Percentiles rank a stretch among this genome's conserved stretches.
Evolutionary conservation across 768 basidiomycete species (phyloP).

Genomic region (Dacryopinax primogenitus): DNA sequence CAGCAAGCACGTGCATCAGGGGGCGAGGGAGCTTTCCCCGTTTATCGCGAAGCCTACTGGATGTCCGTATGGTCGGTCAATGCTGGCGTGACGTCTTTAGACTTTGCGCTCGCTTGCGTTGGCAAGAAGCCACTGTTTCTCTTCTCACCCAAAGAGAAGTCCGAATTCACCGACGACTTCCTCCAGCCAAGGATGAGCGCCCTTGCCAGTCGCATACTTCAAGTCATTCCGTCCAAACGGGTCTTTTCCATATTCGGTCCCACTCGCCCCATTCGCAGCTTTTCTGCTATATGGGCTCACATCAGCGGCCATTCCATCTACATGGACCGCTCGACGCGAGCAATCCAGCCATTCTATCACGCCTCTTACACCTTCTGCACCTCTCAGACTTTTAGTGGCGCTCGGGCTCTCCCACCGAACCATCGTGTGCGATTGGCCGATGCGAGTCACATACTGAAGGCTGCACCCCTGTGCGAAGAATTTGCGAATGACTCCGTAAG

Average conservation of each 20-base stretch:
- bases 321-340: constrained; percentile 23
- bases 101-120: neutral
- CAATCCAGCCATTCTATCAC: constrained; percentile 44
- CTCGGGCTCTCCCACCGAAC: constrained; percentile 23
- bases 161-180: neutral
- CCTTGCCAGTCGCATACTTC: neutral
- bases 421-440: constrained; percentile 37
- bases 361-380: constrained; percentile 50
- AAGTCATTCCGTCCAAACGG: neutral
- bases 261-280: constrained; percentile 34
- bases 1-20: neutral
- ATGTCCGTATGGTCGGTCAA: neutral
- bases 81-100: neutral
- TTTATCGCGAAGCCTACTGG: neutral
- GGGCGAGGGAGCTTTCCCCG: neutral
- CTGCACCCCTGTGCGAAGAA: constrained; percentile 39
- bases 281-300: constrained; percentile 39
- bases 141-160: neutral
- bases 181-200: constrained; percentile 3
- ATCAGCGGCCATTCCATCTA: constrained; percentile 26
- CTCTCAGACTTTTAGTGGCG: constrained; percentile 27
- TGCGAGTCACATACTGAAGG: constrained; percentile 29
- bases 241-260: constrained; percentile 24
- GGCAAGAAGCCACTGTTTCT: constrained; percentile 3
- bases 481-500: constrained; percentile 53